Evolutionary conservation across 2,329 filamentous ascomycete species (phyloP), one percentile per base, ranked within the genome.

Genomic region (Talaromyces islandicus): DNA sequence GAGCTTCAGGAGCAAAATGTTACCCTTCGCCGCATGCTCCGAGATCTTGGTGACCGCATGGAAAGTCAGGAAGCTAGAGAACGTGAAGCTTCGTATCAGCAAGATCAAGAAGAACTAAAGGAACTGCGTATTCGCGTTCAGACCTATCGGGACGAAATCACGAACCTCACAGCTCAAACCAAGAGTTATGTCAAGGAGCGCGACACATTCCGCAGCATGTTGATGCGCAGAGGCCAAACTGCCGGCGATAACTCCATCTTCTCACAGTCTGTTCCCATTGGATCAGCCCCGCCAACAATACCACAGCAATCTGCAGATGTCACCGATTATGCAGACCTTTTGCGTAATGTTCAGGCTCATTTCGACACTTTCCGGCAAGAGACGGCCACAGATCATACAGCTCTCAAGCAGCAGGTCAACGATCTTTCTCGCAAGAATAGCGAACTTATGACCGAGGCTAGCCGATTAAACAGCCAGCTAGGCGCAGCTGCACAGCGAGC

Each of bases 181-280:
- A 91, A 96, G 78, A 96, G 91, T 73, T 96, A 96, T 73, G 91
- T 94, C 71, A 91, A 92, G 68, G 94, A 99, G 77, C 88, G 94
- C 63, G 93, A 99, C 71, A 97, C 97, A 85, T 97, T 97, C 87
- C 88, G 93, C 24, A 91, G 92, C 57, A 92, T 97, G 80, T 84
- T 97, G 30, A 90, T 93, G 66, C 90, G 94, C 63, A 83, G 86
- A 60, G 85, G 86, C 19, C 83, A 86, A 74, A 87, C 77, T 72
- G 81, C 70, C 69, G 83, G 70, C 71, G 84, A 71, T 48, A 82
- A 84, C 17, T 87, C 87, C 1, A 81, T 87, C 55, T 87, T 95
- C 69, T 90, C 88, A 1, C 86, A 88, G 66, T 90, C 89, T 19
- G 77, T 89, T 32, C 85, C 88, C 61, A 82, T 84, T 43, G 78